Base-by-base conservation (phyloP, 1,284 basidiomycete species). In the Marasmius tenuissimus region DNA sequence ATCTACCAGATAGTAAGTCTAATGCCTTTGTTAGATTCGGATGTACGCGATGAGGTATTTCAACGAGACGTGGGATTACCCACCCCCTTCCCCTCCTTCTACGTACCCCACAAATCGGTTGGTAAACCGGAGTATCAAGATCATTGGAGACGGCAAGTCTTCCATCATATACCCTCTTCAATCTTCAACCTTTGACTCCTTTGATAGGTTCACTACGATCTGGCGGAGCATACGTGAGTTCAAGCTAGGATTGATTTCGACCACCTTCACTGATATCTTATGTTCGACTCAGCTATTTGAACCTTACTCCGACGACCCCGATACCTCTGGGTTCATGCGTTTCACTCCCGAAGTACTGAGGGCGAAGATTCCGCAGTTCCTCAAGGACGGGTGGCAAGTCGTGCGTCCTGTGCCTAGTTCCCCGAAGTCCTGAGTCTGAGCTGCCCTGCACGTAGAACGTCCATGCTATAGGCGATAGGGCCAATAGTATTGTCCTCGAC, bases 401-500 rank as follows among this genome's bases (percentile, higher is more conserved):
- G 61, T 35, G 11, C 18, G 38, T 50, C 34, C 33, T 20, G 55
- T 60, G n/a, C n/a, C 56, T 63, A 42, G 39, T 49, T 5, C n/a
- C 42, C 38, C 16, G 37, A 34, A 7, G 2, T 52, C 33, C 8
- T n/a, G 11, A 16, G 3, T 35, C 35, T 7, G 12, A 9, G 18
- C 22, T 35, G 33, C 9, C 33, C 11, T n/a, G 1, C 18, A 11
- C 6, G 11, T 38, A 54, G 52, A 54, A 54, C 52, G 34, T 20
- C 37, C 52, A 54, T 37, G 52, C 52, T 7, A 54, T 54, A 35
- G 52, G 52, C n/a, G 59, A 61, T 33, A 34, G 53, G 12, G 59
- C 59, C 22, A 61, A 61, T 22, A 45, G 61, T n/a, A 53, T 56
- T 14, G 84, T 89, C 0, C 79, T 93, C 33, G 82, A 91, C 66